Evolutionary conservation across 441 rosid species (phyloP).

Genomic region (Populus hybrid): DNA sequence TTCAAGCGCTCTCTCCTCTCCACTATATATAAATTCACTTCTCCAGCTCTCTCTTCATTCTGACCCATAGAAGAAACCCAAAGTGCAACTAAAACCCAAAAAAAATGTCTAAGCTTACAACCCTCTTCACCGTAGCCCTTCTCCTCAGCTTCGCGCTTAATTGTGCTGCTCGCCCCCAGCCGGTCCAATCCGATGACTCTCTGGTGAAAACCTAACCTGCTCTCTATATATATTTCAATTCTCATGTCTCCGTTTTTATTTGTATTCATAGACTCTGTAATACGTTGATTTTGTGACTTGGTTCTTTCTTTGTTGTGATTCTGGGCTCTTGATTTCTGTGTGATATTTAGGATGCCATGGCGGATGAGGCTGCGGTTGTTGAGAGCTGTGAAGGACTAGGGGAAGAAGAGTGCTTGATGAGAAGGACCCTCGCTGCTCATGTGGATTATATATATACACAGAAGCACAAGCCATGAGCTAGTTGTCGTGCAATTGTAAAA

Average conservation of each 20-base stretch:
- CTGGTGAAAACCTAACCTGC: not conserved
- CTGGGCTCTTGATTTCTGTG: not conserved
- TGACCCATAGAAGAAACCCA: not conserved
- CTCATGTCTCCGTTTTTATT: not conserved
- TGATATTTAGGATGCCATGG: not conserved
- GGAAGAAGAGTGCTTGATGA: constrained; percentile 32
- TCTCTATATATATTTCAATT: not conserved
- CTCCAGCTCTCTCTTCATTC: too few species aligned
- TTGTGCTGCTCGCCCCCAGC: constrained; percentile 16
- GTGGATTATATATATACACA: constrained; percentile 41
- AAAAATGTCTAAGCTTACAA: constrained; percentile 31
- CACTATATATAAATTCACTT: too few species aligned
- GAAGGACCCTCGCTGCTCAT: constrained; percentile 29
- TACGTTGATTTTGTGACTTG: too few species aligned
- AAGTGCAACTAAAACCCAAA: not conserved
- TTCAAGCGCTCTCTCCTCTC: too few species aligned
- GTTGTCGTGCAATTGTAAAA: not conserved
- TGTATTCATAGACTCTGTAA: not conserved
- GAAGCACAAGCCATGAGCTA: constrained; percentile 19
- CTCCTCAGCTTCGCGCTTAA: constrained; percentile 19
- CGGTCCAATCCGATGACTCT: not conserved
- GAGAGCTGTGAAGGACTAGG: constrained; percentile 25
- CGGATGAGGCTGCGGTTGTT: constrained; percentile 9
- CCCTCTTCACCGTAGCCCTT: constrained; percentile 22
- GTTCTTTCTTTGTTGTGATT: not conserved